Evolutionary conservation across 805 yeast species (phyloP), one percentile per base, ranked within the genome.

Genomic region (Danielia oregonensis): DNA sequence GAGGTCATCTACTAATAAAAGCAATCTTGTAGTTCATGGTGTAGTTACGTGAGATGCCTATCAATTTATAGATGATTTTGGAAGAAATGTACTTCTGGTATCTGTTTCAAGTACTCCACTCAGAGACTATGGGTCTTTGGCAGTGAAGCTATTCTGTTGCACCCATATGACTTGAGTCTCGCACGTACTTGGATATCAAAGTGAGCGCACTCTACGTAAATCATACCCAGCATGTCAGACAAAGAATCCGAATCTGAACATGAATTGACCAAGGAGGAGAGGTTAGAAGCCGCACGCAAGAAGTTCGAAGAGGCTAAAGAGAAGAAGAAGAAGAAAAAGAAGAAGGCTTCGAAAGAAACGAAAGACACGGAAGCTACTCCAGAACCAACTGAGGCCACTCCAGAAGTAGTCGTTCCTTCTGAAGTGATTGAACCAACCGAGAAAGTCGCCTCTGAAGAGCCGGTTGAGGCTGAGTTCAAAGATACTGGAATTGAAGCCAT

Each of bases 261-360:
- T 5, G 32, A 57, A 42, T 63, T 63, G 26, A 58, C 59, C 31
- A 72, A 78, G 42, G 78, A 74, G 31, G 84, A 78, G 51, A 76
- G 79, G 54, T 65, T 85, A 32, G 87, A 81, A 44, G 82, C 82
- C 2, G 93, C 91, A 4, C 73, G 83, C 49, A 82, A 79, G 62
- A 74, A 79, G 69, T 76, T 68, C 45, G 88, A 82, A 39, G 86
- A 81, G 49, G 61, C 83, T 66, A 83, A 76, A 59, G 68, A 67
- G 58, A 68, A 66, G 44, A 65, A 68, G 52, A 66, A 78, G 65
- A 76, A 76, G 59, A 69, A 69, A 57, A 68, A 63, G 54, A 74
- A 70, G 54, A 67, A 69, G 56, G 66, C 15, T 4, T 6, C 14
- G 10, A 17, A 26, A 16, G 11, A 11, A 11, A 9, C 32, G 5